Evolutionary conservation across 768 basidiomycete species (phyloP), one percentile per base, ranked within the genome.

Genomic region (Tricholoma hemisulphureum): DNA sequence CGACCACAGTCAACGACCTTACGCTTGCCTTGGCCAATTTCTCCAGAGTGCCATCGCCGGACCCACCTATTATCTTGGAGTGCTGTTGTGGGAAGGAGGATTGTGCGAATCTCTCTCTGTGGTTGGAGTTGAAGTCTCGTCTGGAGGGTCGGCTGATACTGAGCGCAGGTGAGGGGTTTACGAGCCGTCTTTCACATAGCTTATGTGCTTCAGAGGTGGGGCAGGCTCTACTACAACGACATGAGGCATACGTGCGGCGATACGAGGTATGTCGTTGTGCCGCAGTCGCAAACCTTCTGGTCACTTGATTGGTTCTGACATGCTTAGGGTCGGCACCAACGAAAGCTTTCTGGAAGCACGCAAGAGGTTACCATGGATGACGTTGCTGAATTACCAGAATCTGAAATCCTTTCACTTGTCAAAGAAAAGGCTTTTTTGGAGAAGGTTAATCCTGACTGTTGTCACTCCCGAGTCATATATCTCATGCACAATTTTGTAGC

Each of bases 221-320:
- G 11, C 91, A 94, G 71, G 94, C 95, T 4, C 73, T 97, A 48
- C 71, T 97, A 49, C 86, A 90, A 66, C 78, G 88, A 58, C 93
- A 95, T 68, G 94, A 95, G 73, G 90, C 89, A 3, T 92, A 91
- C 71, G 85, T 93, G 26, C 83, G 87, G 49, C 80, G 81, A 65
- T 83, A 86, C 56, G 85, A 90, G 82, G 86, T 84, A 61, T 46
- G 79, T 72, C 4, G 34, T 48, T 60, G 50, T 46, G 48, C 54
- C 53, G 49, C 39, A 49, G 39, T 20, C 46, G 11, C 9, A 28
- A 16, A 29, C n/a, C 26, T 51, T 6, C 29, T 35, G 29, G 18
- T 29, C 14, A 20, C n/a, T 13, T 20, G 6, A 23, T 51, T 45
- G 54, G 48, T 14, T 49, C 57, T 58, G 35, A 34, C 39, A 13